Evolutionary conservation across 345 rosid species (phyloP).

Genomic region (Sapria himalayana): DNA sequence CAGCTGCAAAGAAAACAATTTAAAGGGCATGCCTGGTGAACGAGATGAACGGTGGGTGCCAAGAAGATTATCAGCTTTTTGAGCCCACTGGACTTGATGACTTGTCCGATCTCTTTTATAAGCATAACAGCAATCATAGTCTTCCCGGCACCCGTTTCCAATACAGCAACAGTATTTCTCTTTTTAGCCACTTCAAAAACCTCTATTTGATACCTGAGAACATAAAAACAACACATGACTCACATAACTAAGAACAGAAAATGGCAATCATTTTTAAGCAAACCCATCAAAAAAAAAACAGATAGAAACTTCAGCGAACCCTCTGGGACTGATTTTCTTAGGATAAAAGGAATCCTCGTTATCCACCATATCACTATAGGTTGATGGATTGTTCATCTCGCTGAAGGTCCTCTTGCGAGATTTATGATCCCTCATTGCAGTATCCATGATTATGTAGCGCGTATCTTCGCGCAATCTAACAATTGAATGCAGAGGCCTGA

Average conservation of each 20-base stretch:
- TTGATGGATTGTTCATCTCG: slow-evolving; percentile 15
- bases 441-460: slow-evolving; percentile 18
- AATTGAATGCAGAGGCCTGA: too few relatives aligned
- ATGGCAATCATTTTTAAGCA: neutral
- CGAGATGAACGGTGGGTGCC: slow-evolving; percentile 67
- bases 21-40: slow-evolving; percentile 35
- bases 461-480: too few relatives aligned
- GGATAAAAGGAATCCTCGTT: slow-evolving; percentile 1
- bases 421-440: slow-evolving; percentile 9
- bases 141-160: slow-evolving; percentile 55
- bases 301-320: slow-evolving; percentile 10
- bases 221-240: neutral
- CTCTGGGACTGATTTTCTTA: slow-evolving; percentile 18
- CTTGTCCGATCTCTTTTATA: slow-evolving; percentile 22
- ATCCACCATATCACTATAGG: slow-evolving; percentile 4
- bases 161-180: slow-evolving; percentile 60
- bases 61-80: slow-evolving; percentile 46
- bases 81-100: slow-evolving; percentile 13
- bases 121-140: slow-evolving; percentile 45
- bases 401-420: slow-evolving; percentile 26
- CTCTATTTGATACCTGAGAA: slow-evolving; percentile 32
- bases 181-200: slow-evolving; percentile 44
- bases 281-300: neutral
- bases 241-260: slow-evolving; percentile 3
- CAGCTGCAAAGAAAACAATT: neutral